Evolutionary conservation across 345 rosid species (phyloP).

Genomic region (Pistacia vera): DNA sequence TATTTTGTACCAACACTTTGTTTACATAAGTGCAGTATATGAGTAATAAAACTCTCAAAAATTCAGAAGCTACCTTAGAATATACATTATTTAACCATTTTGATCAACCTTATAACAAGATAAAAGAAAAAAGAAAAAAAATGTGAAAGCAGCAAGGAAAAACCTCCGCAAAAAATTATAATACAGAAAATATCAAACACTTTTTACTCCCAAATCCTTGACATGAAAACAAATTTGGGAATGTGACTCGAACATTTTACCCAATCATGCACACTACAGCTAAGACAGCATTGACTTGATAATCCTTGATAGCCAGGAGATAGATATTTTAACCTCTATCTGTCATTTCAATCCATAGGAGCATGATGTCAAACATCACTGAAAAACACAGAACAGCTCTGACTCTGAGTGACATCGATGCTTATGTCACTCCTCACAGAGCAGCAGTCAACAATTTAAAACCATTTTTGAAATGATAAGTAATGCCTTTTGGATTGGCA

Average conservation of each 20-base stretch:
- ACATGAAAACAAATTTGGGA: background rate
- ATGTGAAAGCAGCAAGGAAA: background rate
- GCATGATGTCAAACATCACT: background rate
- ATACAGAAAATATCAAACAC: background rate
- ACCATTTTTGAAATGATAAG: background rate
- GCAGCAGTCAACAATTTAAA: background rate
- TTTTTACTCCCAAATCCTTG: background rate
- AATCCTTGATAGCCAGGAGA: background rate
- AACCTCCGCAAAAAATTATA: background rate
- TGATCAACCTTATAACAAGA: background rate
- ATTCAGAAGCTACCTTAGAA: background rate
- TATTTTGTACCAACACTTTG: background rate
- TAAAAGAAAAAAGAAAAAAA: no score
- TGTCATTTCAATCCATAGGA: background rate
- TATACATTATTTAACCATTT: background rate
- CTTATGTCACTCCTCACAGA: slow-evolving; percentile 1
- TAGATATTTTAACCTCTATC: no score
- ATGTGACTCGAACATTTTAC: background rate
- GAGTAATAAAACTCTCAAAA: background rate
- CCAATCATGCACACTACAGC: background rate
- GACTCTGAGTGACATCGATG: background rate
- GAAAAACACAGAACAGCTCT: background rate
- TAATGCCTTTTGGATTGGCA: background rate
- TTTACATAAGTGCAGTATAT: no score
- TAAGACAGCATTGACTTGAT: background rate